phyloP scores from a whole-genome alignment of 2,329 filamentous ascomycete species.

The Pseudonectria buxi region DNA sequence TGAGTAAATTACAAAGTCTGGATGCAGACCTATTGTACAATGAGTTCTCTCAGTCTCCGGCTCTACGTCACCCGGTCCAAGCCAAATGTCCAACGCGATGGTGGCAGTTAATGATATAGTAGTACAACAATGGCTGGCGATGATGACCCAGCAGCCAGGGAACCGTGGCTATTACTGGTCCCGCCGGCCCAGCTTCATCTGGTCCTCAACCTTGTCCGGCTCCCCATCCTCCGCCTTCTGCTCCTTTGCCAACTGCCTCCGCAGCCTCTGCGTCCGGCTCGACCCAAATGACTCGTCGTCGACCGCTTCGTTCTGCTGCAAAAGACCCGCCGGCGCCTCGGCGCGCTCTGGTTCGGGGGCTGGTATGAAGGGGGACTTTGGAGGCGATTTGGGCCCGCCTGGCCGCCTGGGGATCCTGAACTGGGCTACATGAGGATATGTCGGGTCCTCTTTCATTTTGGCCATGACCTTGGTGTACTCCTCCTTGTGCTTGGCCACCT shows the following conservation, averaged over 20 bases:
- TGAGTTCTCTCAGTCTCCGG: no score
- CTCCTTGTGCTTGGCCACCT: conserved; percentile 19
- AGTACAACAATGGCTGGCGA: no score
- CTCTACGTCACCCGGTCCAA: no score
- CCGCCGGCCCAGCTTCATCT: no score
- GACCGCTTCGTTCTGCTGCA: conserved; percentile 8
- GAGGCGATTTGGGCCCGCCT: conserved; percentile 11
- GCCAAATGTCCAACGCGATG: no score
- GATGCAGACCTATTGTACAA: no score
- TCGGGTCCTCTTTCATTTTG: conserved; percentile 20
- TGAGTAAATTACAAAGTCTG: no score
- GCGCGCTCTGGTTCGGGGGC: not conserved
- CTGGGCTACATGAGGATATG: conserved; percentile 20
- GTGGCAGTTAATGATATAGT: no score
- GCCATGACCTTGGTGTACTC: conserved; percentile 22
- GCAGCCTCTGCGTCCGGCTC: conserved; percentile 5
- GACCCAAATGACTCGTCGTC: conserved; percentile 3
- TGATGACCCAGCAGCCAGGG: no score
- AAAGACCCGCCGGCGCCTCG: not conserved
- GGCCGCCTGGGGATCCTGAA: conserved; percentile 22
- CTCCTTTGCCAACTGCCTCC: conserved; percentile 3
- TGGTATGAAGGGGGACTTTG: conserved; percentile 12
- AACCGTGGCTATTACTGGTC: no score
- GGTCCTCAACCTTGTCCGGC: conserved; percentile 1
- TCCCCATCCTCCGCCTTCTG: conserved; percentile 1